Base-by-base conservation (phyloP, 345 rosid species). In the Euphorbia tirucalli region DNA sequence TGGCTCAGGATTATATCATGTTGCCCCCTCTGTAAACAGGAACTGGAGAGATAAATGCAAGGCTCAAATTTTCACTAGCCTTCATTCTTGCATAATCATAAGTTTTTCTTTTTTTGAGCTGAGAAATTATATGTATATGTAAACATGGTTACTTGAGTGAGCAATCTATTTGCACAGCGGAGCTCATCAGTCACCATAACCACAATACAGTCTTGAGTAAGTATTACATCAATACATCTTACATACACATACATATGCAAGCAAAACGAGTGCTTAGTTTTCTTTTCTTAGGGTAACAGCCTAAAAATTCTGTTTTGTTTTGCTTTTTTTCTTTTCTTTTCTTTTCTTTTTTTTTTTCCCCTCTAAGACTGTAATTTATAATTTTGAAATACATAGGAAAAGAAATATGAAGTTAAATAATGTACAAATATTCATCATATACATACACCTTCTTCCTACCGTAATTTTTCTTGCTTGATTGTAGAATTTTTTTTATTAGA, bases 11-110 rank as follows among this genome's bases (percentile, higher is more conserved):
- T 96, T 25, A 87, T 91, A 46, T 96, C 98, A 69, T 93, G 97
- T 74, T 96, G 99, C 75, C 99, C 99, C 56, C 95, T 93, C 58
- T 96, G 97, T 71, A 96, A 96, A 78, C 92, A 91, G 83, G 96
- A 82, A 80, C 78, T 93, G 69, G 84, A 89, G 66, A 86, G 88
- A 78, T 96, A 22, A 71, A 19, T 11, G 1, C 35, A 27, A 60
- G 57, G 16, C 37, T 49, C 24, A 44, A 37, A 25, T 18, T 75
- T 61, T 54, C 31, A 49, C n/a, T 43, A 30, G 30, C 8, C 41
- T 37, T 3, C 41, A 37, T 37, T 37, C 41, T 37, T 37, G 4
- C 41, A 11, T 32, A 48, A 6, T 49, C 50, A 50, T 7, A 61
- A 32, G 32, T 3, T 32, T 44, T 48, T 52, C 14, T 0, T 24